Percentiles rank a stretch among this genome's conserved stretches.
These are phyloP conservation scores for Drechslerella coelobrocha DNA, from an alignment of 2,329 filamentous ascomycete genomes.

Conservation along the genomic window DNA sequence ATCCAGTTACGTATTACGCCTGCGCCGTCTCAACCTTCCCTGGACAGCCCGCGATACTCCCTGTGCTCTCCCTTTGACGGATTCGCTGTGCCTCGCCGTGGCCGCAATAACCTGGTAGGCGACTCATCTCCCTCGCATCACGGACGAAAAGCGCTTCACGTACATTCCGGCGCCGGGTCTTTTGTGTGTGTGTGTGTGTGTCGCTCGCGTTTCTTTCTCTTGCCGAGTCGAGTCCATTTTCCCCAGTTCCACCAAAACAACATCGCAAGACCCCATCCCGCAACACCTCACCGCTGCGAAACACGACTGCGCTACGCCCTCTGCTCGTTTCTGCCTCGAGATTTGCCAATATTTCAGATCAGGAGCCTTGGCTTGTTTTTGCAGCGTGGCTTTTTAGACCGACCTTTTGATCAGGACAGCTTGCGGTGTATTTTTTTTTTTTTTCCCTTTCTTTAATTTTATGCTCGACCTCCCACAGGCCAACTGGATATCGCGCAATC, in stretches of 20 bases:
- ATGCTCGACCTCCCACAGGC: conserved; percentile 28
- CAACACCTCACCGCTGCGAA: conserved; percentile 15
- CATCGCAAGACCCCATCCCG: conserved; percentile 36
- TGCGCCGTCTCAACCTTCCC: too few relatives aligned
- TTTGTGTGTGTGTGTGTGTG: too few relatives aligned
- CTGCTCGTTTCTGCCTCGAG: too few relatives aligned
- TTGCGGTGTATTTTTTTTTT: not conserved
- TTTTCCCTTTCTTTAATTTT: conserved; percentile 8
- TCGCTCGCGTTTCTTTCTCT: conserved; percentile 23
- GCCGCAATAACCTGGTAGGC: not conserved
- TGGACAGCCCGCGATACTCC: not conserved
- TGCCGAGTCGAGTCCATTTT: conserved; percentile 34
- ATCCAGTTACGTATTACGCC: too few relatives aligned
- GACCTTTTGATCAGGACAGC: not conserved
- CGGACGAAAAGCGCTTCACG: conserved; percentile 14
- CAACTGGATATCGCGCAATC: conserved; percentile 50
- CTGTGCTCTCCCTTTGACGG: not conserved
- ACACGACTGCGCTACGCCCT: not conserved
- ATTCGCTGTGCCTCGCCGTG: not conserved
- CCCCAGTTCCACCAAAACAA: conserved; percentile 49
- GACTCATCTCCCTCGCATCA: conserved; percentile 32
- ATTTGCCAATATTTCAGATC: not conserved
- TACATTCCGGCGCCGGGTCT: not conserved
- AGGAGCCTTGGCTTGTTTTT: not conserved
- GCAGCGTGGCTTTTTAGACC: not conserved